Conservation (phyloP, 139 green algal genomes). For the Zygnema cylindricum region DNA sequence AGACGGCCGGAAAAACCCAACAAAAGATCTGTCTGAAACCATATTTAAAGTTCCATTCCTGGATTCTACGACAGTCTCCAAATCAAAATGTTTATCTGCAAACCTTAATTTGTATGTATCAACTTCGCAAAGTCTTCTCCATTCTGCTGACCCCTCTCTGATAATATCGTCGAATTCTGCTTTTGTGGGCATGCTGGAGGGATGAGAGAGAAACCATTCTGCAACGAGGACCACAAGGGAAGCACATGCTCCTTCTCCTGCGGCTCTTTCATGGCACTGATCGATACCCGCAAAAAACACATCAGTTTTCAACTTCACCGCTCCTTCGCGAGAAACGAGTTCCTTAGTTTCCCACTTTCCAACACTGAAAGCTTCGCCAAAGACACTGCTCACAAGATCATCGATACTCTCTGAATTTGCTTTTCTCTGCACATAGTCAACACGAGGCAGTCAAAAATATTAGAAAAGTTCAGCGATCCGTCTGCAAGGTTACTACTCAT, state of each 20-base stretch:
- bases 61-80: conserved; percentile 47
- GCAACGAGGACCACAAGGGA: conserved; percentile 49
- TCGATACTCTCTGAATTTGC: not conserved
- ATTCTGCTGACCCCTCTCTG: conserved; percentile 48
- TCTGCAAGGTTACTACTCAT: too few relatives aligned
- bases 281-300: conserved; percentile 51
- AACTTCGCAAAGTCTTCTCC: conserved; percentile 40
- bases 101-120: conserved; percentile 48
- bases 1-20: conserved; percentile 52
- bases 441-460: too few relatives aligned
- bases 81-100: conserved; percentile 57
- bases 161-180: conserved; percentile 48
- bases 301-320: not conserved
- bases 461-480: too few relatives aligned
- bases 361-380: conserved; percentile 29
- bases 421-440: conserved; percentile 6
- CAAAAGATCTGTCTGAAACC: conserved; percentile 36
- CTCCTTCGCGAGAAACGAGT: conserved; percentile 39
- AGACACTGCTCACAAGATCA: conserved; percentile 28
- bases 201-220: conserved; percentile 46
- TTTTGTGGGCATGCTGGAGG: conserved; percentile 33
- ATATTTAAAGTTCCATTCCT: not conserved
- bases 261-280: conserved; percentile 50
- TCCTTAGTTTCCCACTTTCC: conserved; percentile 28
- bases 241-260: conserved; percentile 53